A percentile compares a stretch with the other conserved stretches of the same genome.
phyloP scores from a whole-genome alignment of 805 yeast species.

The Sugiyamaella mastotermitis region DNA sequence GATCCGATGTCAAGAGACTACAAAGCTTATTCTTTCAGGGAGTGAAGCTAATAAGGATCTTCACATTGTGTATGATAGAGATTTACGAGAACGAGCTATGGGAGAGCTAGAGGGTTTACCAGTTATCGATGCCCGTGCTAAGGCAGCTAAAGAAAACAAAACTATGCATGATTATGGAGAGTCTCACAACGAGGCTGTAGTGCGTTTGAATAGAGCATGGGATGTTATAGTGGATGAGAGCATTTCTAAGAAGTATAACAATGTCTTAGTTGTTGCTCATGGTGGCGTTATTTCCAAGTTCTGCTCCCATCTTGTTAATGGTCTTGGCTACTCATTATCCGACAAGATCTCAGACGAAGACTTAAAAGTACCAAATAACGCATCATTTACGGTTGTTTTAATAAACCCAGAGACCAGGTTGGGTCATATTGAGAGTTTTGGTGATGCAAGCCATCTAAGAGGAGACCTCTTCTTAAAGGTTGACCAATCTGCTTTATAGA shows the following conservation, averaged over 20 bases:
- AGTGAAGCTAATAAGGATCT: constrained; percentile 20
- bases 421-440: constrained; percentile 49
- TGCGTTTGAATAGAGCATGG: constrained; percentile 45
- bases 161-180: constrained; percentile 67
- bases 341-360: constrained; percentile 35
- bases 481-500: constrained; percentile 17
- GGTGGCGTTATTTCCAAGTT: constrained; percentile 75
- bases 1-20: constrained; percentile 41
- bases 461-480: constrained; percentile 23
- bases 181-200: constrained; percentile 31
- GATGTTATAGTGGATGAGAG: constrained; percentile 36
- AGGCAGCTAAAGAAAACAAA: constrained; percentile 48
- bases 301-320: constrained; percentile 43
- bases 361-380: constrained; percentile 62
- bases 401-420: constrained; percentile 34
- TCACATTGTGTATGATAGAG: constrained; percentile 32
- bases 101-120: constrained; percentile 76
- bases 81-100: constrained; percentile 69
- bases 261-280: constrained; percentile 59
- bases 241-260: constrained; percentile 24
- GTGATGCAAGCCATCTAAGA: constrained; percentile 65
- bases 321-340: constrained; percentile 34
- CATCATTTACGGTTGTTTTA: constrained; percentile 67
- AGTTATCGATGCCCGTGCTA: constrained; percentile 52
- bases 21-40: constrained; percentile 35